Percentiles rank a stretch among this genome's conserved stretches.
phyloP scores from a whole-genome alignment of 208 protist species.

The Crithidia acanthocephali region DNA sequence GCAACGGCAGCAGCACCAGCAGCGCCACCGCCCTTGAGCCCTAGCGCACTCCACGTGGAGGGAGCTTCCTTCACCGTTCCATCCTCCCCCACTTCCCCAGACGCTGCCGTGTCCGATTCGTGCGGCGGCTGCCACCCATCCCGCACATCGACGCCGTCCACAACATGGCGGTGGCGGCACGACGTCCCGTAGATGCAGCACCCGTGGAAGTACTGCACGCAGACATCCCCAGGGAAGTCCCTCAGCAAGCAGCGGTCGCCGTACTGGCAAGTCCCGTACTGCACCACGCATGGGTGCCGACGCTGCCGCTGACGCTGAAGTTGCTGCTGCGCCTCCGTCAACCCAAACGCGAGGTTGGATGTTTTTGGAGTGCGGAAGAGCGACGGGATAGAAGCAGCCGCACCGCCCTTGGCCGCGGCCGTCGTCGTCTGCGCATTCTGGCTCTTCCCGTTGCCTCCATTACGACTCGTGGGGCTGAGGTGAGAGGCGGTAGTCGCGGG shows the following conservation, averaged over 20 bases:
- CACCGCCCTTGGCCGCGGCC: background rate
- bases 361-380: slow-evolving; percentile 9
- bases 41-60: too few species aligned
- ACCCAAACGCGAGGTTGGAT: background rate
- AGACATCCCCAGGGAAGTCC: slow-evolving; percentile 71
- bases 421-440: too few species aligned
- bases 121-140: slow-evolving; percentile 3
- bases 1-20: too few species aligned
- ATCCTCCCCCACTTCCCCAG: background rate
- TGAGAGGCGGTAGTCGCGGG: background rate
- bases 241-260: slow-evolving; percentile 63
- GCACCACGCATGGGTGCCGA: slow-evolving; percentile 76
- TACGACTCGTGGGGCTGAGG: background rate
- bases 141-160: slow-evolving; percentile 81
- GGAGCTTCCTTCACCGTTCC: too few species aligned
- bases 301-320: slow-evolving; percentile 11
- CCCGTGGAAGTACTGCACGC: slow-evolving; percentile 77
- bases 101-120: background rate
- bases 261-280: slow-evolving; percentile 71
- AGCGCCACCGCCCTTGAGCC: too few species aligned
- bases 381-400: slow-evolving; percentile 14
- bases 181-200: slow-evolving; percentile 59
- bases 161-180: slow-evolving; percentile 60
- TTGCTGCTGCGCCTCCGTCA: background rate
- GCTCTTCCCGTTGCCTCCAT: background rate